These are phyloP conservation scores for Atkinsonella texensis DNA, from an alignment of 2,329 filamentous ascomycete species.

Conservation along the genomic window DNA sequence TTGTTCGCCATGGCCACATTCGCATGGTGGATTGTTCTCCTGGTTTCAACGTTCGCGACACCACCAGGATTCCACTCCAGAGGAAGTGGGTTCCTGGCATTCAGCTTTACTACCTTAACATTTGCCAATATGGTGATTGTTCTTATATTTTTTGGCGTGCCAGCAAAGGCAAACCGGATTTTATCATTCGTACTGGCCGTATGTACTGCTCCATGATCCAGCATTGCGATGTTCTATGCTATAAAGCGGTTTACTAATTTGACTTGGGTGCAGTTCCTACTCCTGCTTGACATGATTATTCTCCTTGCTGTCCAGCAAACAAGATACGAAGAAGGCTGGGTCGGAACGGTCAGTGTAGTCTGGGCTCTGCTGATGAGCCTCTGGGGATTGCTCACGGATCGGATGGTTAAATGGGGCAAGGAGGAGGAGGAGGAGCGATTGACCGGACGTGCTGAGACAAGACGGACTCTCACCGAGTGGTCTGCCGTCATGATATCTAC, in stretches of 20 bases:
- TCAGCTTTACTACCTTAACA: constrained; percentile 70
- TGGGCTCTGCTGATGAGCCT: constrained; percentile 70
- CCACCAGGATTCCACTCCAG: constrained; percentile 76
- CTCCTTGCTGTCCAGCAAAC: constrained; percentile 64
- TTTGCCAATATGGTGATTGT: constrained; percentile 63
- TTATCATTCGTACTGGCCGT: constrained; percentile 54
- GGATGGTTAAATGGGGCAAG: constrained; percentile 84
- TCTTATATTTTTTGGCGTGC: constrained; percentile 77
- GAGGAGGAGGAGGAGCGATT: constrained; percentile 83
- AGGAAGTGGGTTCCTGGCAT: constrained; percentile 86
- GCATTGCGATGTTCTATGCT: not conserved
- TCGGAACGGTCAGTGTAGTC: constrained; percentile 73
- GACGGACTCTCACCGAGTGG: constrained; percentile 77
- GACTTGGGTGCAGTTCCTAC: constrained; percentile 15
- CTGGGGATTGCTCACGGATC: constrained; percentile 70
- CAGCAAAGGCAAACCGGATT: constrained; percentile 67
- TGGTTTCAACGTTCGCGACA: constrained; percentile 86
- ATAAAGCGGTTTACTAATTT: not conserved
- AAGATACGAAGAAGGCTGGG: constrained; percentile 77
- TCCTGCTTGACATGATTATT: constrained; percentile 59
- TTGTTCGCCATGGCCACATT: constrained; percentile 65
- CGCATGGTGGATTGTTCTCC: constrained; percentile 82
- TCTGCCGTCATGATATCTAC: constrained; percentile 65
- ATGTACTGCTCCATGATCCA: constrained; percentile 3
- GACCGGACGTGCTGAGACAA: constrained; percentile 77